A percentile compares a stretch with the other conserved stretches of the same genome.
phyloP scores from a whole-genome alignment of 345 rosid genomes.

The Sapria himalayana region DNA sequence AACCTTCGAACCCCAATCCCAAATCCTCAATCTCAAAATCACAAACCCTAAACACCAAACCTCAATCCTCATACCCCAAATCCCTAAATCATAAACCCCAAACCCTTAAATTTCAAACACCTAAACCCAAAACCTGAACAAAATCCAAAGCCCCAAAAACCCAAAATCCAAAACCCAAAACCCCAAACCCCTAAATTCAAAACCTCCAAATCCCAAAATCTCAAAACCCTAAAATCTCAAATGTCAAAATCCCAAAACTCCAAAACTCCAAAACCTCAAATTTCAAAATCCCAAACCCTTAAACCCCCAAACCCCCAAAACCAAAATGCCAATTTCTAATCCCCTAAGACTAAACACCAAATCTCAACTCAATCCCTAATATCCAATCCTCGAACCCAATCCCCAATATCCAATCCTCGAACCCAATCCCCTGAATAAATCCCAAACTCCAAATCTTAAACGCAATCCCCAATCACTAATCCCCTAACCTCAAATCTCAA shows the following conservation, averaged over 20 bases:
- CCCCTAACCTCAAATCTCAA: constrained; percentile 4
- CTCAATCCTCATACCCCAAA: constrained; percentile 7
- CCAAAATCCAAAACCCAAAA: background rate
- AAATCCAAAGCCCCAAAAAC: background rate
- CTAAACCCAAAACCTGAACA: constrained; percentile 5
- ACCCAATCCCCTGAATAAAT: constrained; percentile 4
- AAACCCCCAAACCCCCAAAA: no score
- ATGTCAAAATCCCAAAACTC: no score
- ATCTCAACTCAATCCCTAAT: constrained; percentile 8
- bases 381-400: constrained; percentile 1
- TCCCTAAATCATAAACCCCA: constrained; percentile 6
- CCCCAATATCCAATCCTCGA: constrained; percentile 3
- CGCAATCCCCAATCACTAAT: constrained; percentile 4
- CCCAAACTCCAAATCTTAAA: constrained; percentile 4
- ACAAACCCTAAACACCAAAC: constrained; percentile 8
- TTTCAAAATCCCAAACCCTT: no score
- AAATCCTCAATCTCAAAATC: constrained; percentile 9
- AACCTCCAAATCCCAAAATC: background rate
- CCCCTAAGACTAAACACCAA: no score
- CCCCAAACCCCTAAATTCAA: background rate
- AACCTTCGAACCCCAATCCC: constrained; percentile 11
- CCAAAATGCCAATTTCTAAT: no score
- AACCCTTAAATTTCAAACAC: constrained; percentile 7
- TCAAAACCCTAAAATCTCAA: constrained; percentile 9
- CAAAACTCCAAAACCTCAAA: no score